Percentiles rank a stretch among this genome's conserved stretches.
These are phyloP conservation scores for Saccharomycopsis hybrid DNA, from an alignment of 1,139 yeast genomes.

Conservation along the genomic window DNA sequence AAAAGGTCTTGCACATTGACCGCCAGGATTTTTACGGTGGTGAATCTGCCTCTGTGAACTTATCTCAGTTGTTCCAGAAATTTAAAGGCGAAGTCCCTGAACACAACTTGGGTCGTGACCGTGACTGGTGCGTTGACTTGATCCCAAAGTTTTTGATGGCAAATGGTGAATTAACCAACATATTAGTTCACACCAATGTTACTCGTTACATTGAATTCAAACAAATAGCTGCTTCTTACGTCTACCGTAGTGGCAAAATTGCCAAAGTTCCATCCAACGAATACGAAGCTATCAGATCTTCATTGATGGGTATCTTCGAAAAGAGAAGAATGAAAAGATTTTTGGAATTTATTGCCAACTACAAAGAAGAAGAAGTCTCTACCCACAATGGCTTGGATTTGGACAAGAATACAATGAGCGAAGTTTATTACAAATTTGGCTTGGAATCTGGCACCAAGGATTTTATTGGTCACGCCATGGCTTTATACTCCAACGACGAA, in stretches of 20 bases:
- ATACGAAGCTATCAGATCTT: conserved; percentile 82
- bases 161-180: conserved; percentile 94
- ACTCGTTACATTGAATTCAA: conserved; percentile 94
- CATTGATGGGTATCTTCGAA: conserved; percentile 94
- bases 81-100: conserved; percentile 49
- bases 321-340: conserved; percentile 92
- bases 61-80: conserved; percentile 54
- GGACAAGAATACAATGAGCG: conserved; percentile 88
- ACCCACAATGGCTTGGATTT: conserved; percentile 86
- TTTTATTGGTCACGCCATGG: conserved; percentile 98
- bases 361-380: conserved; percentile 67
- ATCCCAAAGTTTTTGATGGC: conserved; percentile 98
- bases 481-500: conserved; percentile 90
- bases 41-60: conserved; percentile 47
- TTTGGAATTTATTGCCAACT: conserved; percentile 78
- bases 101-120: conserved; percentile 63
- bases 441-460: conserved; percentile 91
- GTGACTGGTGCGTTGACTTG: conserved; percentile 97
- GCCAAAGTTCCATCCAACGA: conserved; percentile 95
- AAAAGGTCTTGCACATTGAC: conserved; percentile 93
- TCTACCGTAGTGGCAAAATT: conserved; percentile 82
- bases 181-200: conserved; percentile 90
- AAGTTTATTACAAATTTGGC: conserved; percentile 82
- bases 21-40: conserved; percentile 96
- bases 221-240: conserved; percentile 92